Conservation (phyloP, 192 early-diverging fungal species). For the Chytriomyces confervae region DNA sequence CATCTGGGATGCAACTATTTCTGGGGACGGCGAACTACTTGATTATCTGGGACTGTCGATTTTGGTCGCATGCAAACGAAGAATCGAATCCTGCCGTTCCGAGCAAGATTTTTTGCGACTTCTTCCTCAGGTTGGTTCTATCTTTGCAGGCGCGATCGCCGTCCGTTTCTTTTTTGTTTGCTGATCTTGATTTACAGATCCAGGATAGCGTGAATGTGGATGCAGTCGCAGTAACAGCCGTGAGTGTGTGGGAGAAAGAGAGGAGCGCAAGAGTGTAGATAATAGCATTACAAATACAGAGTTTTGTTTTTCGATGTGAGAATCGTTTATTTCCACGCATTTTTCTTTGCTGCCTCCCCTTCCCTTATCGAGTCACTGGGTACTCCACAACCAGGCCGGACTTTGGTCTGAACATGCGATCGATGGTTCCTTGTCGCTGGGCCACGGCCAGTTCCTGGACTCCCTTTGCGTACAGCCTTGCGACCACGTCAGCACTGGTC, state of each 20-base stretch:
- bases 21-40: slow-evolving; percentile 39
- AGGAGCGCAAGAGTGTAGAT: not conserved
- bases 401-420: slow-evolving; percentile 68
- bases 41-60: slow-evolving; percentile 47
- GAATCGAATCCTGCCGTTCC: slow-evolving; percentile 31
- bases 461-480: slow-evolving; percentile 62
- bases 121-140: slow-evolving; percentile 33
- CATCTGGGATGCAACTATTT: slow-evolving; percentile 46
- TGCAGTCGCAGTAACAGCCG: slow-evolving; percentile 46
- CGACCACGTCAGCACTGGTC: slow-evolving; percentile 63
- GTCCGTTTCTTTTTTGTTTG: not conserved
- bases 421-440: slow-evolving; percentile 78
- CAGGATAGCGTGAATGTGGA: slow-evolving; percentile 47
- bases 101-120: slow-evolving; percentile 36
- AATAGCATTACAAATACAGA: not conserved
- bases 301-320: slow-evolving; percentile 5
- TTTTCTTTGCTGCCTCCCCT: not conserved
- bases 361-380: too few species aligned
- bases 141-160: not conserved
- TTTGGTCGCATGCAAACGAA: slow-evolving; percentile 43
- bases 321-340: slow-evolving; percentile 10
- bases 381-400: not conserved
- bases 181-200: slow-evolving; percentile 34
- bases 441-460: slow-evolving; percentile 73
- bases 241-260: slow-evolving; percentile 53